Conservation (phyloP, 257 asterid species). For the Misopates orontium region DNA sequence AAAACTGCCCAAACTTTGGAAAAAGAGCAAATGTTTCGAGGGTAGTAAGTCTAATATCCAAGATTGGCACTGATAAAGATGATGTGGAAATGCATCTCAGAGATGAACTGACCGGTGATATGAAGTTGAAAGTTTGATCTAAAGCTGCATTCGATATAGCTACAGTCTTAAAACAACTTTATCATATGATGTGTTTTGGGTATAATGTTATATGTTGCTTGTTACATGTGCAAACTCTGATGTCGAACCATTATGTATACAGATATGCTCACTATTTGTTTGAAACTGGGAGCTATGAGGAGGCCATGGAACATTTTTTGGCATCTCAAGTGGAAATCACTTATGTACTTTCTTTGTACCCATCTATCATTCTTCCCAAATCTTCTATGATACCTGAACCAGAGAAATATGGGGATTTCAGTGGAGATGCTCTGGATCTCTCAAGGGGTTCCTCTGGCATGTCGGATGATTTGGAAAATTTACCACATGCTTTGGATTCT, state of each 20-base stretch:
- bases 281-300: constrained; percentile 92
- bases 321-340: constrained; percentile 95
- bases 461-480: constrained; percentile 82
- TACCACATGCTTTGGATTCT: constrained; percentile 50
- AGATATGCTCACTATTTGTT: constrained; percentile 92
- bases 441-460: constrained; percentile 87
- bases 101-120: background rate
- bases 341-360: constrained; percentile 80
- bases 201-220: constrained; percentile 15
- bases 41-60: no score
- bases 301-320: constrained; percentile 91
- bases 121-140: constrained; percentile 14
- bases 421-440: constrained; percentile 65
- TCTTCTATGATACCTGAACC: constrained; percentile 83
- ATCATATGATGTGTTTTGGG: constrained; percentile 1
- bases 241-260: constrained; percentile 34
- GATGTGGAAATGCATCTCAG: no score
- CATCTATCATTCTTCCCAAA: constrained; percentile 80
- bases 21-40: no score
- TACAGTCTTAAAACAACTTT: constrained; percentile 3
- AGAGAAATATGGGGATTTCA: constrained; percentile 62
- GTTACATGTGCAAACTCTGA: constrained; percentile 30
- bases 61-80: no score
- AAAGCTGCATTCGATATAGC: constrained; percentile 1
- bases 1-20: no score